phyloP scores from a whole-genome alignment of 148 eudicot species.

The Rhododendron simsii region DNA sequence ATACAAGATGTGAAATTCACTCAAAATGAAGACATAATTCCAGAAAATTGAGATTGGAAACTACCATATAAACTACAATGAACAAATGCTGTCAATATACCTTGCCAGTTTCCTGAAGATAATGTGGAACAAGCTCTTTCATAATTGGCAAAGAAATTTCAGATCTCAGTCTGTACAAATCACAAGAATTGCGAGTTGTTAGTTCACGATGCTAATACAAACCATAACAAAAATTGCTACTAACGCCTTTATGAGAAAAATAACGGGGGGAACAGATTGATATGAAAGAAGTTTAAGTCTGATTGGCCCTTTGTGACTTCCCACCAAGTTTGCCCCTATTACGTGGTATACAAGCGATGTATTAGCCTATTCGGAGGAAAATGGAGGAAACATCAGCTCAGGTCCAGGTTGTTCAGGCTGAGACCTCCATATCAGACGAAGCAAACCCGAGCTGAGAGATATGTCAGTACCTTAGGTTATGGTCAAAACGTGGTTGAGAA shows the following conservation, averaged over 20 bases:
- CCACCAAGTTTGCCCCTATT: background rate
- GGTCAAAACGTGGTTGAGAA: background rate
- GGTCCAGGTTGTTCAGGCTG: background rate
- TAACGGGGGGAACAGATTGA: background rate
- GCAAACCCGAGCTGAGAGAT: background rate
- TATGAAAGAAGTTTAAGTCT: background rate
- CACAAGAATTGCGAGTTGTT: background rate
- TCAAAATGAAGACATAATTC: background rate
- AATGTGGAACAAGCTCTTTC: conserved; percentile 94
- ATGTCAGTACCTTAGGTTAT: background rate
- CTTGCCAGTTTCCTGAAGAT: conserved; percentile 94
- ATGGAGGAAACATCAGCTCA: background rate
- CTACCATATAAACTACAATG: background rate
- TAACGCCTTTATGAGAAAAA: background rate
- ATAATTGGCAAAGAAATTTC: conserved; percentile 85
- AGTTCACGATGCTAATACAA: background rate
- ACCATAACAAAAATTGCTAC: background rate
- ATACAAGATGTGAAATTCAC: background rate
- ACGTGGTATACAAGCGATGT: background rate
- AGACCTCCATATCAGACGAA: background rate
- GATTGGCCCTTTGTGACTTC: background rate
- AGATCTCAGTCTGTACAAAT: conserved; percentile 66
- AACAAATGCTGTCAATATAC: conserved; percentile 29
- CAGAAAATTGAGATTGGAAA: background rate
- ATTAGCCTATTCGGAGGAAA: background rate